These are phyloP conservation scores for Tuctoria greenei DNA, from an alignment of 176 grass and related monocot genomes.

Conservation along the genomic window DNA sequence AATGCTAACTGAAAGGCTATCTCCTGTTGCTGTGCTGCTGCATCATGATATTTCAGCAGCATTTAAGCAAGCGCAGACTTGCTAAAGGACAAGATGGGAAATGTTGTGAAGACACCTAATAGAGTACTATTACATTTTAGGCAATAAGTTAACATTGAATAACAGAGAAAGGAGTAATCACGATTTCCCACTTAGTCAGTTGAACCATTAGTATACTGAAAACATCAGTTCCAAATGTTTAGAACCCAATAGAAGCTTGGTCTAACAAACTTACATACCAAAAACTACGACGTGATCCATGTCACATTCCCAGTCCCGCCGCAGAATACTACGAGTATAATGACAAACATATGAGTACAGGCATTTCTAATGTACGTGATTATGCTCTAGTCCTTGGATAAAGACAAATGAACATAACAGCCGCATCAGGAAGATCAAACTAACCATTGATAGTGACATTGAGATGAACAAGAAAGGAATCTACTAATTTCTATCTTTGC, in stretches of 20 bases:
- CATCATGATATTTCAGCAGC: not conserved
- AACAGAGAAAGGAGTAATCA: not conserved
- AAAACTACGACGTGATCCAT: not conserved
- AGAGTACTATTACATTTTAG: not conserved
- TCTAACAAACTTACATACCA: too few species aligned
- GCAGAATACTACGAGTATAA: not conserved
- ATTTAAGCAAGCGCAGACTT: not conserved
- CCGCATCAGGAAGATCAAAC: not conserved
- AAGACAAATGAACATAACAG: not conserved
- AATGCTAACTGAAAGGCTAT: not conserved
- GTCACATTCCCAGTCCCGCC: not conserved
- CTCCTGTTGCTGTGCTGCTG: not conserved
- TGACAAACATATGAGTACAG: not conserved
- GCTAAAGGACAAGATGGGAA: not conserved
- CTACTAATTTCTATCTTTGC: not conserved
- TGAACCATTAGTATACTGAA: not conserved
- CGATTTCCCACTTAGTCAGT: not conserved
- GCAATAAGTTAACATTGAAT: not conserved
- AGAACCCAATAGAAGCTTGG: too few species aligned
- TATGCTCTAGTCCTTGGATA: not conserved
- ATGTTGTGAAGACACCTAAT: not conserved
- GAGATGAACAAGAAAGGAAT: not conserved
- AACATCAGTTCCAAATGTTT: not conserved
- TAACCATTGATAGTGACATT: slow-evolving; percentile 15
- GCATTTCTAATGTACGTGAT: not conserved